Percentiles rank a stretch among this genome's conserved stretches.
Conservation (phyloP, 2,329 filamentous ascomycete genomes). For the Thelonectria olida region DNA sequence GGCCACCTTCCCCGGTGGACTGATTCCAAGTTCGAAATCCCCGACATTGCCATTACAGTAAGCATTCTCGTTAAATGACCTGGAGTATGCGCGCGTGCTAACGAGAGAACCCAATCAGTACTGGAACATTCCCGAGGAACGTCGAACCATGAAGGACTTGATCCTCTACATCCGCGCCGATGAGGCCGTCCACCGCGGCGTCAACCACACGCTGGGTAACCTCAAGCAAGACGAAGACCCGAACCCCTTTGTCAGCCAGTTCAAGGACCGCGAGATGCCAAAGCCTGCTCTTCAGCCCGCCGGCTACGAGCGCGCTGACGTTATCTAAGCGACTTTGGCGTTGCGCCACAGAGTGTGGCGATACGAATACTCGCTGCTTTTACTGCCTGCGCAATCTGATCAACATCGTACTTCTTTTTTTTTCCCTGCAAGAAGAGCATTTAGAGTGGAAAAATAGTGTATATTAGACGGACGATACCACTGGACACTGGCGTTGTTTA, state of each 20-base stretch:
- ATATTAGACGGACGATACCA: conserved; percentile 20
- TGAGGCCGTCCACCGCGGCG: conserved; percentile 89
- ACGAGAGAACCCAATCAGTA: conserved; percentile 59
- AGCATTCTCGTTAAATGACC: conserved; percentile 19
- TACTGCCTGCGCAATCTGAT: too few species aligned
- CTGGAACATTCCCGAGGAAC: conserved; percentile 91
- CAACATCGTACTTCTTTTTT: too few species aligned
- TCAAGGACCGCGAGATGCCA: conserved; percentile 75
- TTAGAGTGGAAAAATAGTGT: conserved; percentile 4
- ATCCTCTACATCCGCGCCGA: conserved; percentile 90
- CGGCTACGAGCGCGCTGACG: conserved; percentile 87
- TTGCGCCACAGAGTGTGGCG: background rate
- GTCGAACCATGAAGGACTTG: conserved; percentile 84
- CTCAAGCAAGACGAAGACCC: conserved; percentile 86
- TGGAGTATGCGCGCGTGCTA: background rate
- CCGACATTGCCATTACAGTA: conserved; percentile 82
- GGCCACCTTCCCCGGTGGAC: conserved; percentile 88
- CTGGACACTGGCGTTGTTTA: background rate
- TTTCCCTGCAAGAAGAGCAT: background rate
- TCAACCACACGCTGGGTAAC: conserved; percentile 95
- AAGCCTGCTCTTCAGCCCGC: conserved; percentile 71
- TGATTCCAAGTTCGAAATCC: conserved; percentile 74
- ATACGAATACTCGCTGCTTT: too few species aligned
- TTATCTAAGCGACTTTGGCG: conserved; percentile 59
- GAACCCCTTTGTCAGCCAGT: conserved; percentile 89